Base-by-base conservation (phyloP, 1,139 yeast species). In the Geotrichum europaeum region DNA sequence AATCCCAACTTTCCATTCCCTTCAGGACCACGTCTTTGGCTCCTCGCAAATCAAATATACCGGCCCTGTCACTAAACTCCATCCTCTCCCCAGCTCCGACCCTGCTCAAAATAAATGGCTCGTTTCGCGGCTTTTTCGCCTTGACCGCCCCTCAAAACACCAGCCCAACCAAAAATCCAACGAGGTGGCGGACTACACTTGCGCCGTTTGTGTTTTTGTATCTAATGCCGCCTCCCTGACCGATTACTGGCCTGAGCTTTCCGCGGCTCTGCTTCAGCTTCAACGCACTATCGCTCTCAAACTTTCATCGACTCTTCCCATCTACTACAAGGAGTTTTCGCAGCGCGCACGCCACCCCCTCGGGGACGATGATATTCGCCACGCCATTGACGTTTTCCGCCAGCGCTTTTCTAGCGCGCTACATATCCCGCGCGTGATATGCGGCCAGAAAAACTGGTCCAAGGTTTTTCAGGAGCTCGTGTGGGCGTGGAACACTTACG, bases 381-480 rank as follows among this genome's bases (percentile, higher is more conserved):
- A 56, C 10, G 65, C 69, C 1, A 65, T 67, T 9, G 68, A 68
- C 20, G 58, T 56, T 47, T 69, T 69, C 60, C 61, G 59, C 53
- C 52, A 62, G 30, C 62, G 70, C 53, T 66, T 67, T 55, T 59
- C 62, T 30, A 64, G 64, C 22, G 66, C 66, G 2, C 62, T 69
- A n/a, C 63, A 65, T 22, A 66, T 69, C 15, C 73, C 73, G 3
- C 63, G 73, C 5, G 72, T 70, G 7, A 54, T 70, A 10, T 70
- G 72, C 53, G 73, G 73, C 24, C 72, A 69, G 56, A 65, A 67
- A 36, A 57, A 69, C 40, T 69, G 71, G 72, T 51, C 62, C 2
- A 70, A 67, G 51, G 61, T 69, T 18, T 62, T 61, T 24, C 62
- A 63, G n/a, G 67, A 68, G 58, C 61, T 69, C 51, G 54, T 63